Evolutionary conservation across 352 stramenopile species (phyloP).

Genomic region (Pythium phragmiticola): DNA sequence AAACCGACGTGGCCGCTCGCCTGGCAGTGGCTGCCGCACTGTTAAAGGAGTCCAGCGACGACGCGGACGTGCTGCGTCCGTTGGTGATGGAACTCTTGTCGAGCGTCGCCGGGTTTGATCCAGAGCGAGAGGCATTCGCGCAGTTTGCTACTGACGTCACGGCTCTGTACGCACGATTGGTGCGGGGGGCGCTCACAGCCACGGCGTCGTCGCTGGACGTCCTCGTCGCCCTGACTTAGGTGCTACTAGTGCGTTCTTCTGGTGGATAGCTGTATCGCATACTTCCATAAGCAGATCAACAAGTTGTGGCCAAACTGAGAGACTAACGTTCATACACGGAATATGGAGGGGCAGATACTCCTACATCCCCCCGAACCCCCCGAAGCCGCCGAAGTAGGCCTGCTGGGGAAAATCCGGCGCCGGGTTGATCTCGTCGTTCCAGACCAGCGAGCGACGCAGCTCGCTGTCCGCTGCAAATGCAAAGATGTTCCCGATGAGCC

Average conservation of each 20-base stretch:
- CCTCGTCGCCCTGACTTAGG: not conserved
- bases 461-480: not conserved
- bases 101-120: slow-evolving; percentile 36
- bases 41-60: not conserved
- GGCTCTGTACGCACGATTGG: slow-evolving; percentile 36
- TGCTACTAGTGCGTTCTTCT: too few species aligned
- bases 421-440: not conserved
- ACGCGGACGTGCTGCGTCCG: not conserved
- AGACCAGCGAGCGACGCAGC: not conserved
- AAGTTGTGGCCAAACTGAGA: too few species aligned
- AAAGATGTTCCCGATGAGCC: slow-evolving; percentile 2
- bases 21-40: slow-evolving; percentile 2
- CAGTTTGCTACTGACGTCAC: slow-evolving; percentile 47
- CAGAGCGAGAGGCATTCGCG: slow-evolving; percentile 28
- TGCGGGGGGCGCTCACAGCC: not conserved
- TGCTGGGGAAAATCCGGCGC: too few species aligned
- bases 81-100: slow-evolving; percentile 31
- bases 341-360: too few species aligned
- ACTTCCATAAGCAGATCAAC: too few species aligned
- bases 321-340: too few species aligned
- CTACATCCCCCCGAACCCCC: too few species aligned
- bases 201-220: not conserved
- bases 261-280: too few species aligned
- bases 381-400: too few species aligned
- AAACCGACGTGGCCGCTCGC: slow-evolving; percentile 2